Conservation (phyloP, 179 eudicot species). For the Silene vulgaris region DNA sequence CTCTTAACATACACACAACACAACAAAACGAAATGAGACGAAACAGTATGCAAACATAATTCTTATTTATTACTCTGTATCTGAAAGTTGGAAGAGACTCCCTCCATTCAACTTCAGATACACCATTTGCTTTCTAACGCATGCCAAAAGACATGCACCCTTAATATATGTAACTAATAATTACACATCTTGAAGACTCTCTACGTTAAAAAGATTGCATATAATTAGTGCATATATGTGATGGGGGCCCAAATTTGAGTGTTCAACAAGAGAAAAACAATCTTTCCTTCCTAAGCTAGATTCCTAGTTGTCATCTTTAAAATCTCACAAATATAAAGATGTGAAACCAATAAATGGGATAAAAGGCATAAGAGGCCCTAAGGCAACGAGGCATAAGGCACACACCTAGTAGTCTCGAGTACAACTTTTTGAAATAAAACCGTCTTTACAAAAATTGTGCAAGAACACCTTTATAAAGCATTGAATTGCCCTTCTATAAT, state of each 20-base stretch:
- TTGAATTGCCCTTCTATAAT: neutral
- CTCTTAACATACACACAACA: neutral
- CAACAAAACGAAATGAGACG: too few relatives aligned
- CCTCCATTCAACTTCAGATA: too few relatives aligned
- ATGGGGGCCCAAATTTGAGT: neutral
- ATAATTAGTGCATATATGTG: neutral
- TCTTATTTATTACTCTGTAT: too few relatives aligned
- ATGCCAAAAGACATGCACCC: too few relatives aligned
- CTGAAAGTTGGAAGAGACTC: neutral
- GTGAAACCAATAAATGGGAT: neutral
- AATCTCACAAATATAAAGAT: neutral
- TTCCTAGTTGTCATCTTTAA: neutral
- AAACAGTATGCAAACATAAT: neutral
- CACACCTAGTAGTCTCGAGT: neutral
- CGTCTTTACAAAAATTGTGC: too few relatives aligned
- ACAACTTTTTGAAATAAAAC: neutral
- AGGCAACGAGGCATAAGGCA: neutral
- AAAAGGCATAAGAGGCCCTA: too few relatives aligned
- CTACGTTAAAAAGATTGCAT: neutral
- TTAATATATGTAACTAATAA: too few relatives aligned
- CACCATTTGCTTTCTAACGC: neutral
- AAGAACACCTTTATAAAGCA: neutral
- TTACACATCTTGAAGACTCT: neutral
- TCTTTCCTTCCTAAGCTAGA: neutral
- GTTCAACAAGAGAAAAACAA: neutral